Percentiles rank a stretch among this genome's conserved stretches.
These are phyloP conservation scores for Diaporthe humulicola DNA, from an alignment of 2,329 filamentous ascomycete genomes.

Conservation along the genomic window DNA sequence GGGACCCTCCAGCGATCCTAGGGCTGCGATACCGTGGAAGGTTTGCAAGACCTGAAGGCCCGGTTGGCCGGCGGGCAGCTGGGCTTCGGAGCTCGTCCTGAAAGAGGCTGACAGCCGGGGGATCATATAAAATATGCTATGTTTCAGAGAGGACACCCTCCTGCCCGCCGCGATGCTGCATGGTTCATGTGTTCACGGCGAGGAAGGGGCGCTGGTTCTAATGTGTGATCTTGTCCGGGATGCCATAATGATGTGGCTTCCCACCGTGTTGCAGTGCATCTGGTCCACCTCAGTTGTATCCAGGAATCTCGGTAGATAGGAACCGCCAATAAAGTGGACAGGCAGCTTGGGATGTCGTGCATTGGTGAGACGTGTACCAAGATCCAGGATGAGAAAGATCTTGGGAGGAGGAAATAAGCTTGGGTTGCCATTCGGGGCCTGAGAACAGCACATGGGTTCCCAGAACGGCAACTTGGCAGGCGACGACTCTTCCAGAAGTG, in stretches of 20 bases:
- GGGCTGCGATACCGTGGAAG: constrained; percentile 7
- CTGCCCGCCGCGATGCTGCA: constrained; percentile 9
- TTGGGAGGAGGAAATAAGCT: neutral
- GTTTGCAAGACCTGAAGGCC: neutral
- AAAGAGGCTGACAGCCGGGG: constrained; percentile 12
- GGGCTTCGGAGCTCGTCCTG: neutral
- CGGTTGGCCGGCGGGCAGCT: constrained; percentile 7
- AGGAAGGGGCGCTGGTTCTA: neutral
- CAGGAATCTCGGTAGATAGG: constrained; percentile 11
- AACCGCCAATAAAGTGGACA: neutral
- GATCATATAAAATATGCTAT: constrained; percentile 25
- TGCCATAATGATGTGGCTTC: neutral
- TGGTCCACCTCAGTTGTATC: neutral
- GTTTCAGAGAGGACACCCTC: constrained; percentile 28
- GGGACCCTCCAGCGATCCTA: neutral
- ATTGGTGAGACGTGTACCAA: constrained; percentile 27
- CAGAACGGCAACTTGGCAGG: constrained; percentile 17
- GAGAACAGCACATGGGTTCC: constrained; percentile 11
- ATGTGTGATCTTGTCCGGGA: constrained; percentile 17
- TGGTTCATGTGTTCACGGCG: constrained; percentile 19
- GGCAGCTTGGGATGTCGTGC: constrained; percentile 10
- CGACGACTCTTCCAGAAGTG: neutral
- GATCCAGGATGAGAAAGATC: neutral
- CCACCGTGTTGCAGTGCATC: neutral
- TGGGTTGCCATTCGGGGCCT: neutral